Base-by-base conservation (phyloP, 805 yeast genomes). In the Cyberlindnera maritima region DNA sequence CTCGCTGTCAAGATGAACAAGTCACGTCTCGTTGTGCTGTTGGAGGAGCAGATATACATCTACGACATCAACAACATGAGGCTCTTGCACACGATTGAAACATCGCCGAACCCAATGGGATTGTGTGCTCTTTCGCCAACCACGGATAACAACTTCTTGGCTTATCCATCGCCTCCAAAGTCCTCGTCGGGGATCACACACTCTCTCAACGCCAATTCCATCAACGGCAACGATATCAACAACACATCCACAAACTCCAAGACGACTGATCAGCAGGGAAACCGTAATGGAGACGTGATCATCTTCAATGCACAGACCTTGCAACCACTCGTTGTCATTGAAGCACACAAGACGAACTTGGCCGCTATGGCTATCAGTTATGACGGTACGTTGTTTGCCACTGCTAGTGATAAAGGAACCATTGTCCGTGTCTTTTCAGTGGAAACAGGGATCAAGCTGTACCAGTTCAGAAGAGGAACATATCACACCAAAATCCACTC, bases 401-500 rank as follows among this genome's bases (percentile, higher is more conserved):
- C 92, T 0, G 85, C 91, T 1, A 81, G 89, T 12, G 81, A 79
- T 37, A 85, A 85, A 56, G 95, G 95, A 3, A 86, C 95, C 0
- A 84, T 86, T 15, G 78, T 86, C 1, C 67, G 92, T 49, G 85
- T 86, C 1, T 86, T 85, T 56, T 68, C 77, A 25, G 80, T 81
- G 1, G 72, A 68, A n/a, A 76, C 82, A 2, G 90, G 91, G 0
- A 67, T 71, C 25, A 82, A 80, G 55, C 55, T 83, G 32, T 80
- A 73, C 53, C 92, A 86, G 57, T 85, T 84, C 59, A 71, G 95
- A 59, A 73, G 95, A 61, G 95, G 95, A 0, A 82, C 92, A 2
- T 91, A 91, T 61, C 87, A 88, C 3, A 87, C 97, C 2, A 77
- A 73, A 52, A 87, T 94, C 15, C 81, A 80, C 57, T 84, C 95